phyloP scores from a whole-genome alignment of 345 rosid species.

The Adansonia digitata region DNA sequence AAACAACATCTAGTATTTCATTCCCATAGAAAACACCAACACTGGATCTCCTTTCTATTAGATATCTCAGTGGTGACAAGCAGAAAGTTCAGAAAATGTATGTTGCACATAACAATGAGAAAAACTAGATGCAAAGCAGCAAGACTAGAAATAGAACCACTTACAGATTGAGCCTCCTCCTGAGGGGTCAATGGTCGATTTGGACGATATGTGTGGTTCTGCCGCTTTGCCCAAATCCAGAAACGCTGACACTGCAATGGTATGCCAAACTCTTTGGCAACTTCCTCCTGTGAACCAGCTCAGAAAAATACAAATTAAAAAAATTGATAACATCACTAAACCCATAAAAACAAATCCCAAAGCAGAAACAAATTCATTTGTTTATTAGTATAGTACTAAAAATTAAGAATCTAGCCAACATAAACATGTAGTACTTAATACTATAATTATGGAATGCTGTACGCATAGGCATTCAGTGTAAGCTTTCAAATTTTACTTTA shows the following conservation, averaged over 20 bases:
- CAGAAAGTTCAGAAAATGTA: neutral
- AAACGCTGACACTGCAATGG: conserved; percentile 84
- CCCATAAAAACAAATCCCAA: conserved; percentile 3
- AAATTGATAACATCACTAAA: neutral
- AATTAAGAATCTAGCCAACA: neutral
- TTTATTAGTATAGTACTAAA: neutral
- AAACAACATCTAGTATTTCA: neutral
- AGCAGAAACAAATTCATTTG: conserved; percentile 1
- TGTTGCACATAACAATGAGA: neutral
- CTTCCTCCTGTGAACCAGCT: conserved; percentile 64
- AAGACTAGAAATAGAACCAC: conserved; percentile 3
- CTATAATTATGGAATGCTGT: neutral
- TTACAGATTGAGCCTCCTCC: conserved; percentile 85
- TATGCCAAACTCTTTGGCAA: conserved; percentile 87
- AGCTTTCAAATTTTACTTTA: neutral
- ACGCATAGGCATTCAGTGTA: neutral
- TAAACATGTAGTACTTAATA: neutral
- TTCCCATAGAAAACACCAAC: neutral
- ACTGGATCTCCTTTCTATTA: neutral
- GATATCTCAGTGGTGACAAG: neutral
- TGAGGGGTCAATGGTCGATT: conserved; percentile 74
- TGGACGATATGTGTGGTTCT: conserved; percentile 95
- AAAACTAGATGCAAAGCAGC: neutral
- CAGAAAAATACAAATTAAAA: conserved; percentile 7
- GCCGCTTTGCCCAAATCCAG: conserved; percentile 99